Evolutionary conservation across 1,139 yeast genomes (phyloP).

Genomic region (Pichia cactophila): DNA sequence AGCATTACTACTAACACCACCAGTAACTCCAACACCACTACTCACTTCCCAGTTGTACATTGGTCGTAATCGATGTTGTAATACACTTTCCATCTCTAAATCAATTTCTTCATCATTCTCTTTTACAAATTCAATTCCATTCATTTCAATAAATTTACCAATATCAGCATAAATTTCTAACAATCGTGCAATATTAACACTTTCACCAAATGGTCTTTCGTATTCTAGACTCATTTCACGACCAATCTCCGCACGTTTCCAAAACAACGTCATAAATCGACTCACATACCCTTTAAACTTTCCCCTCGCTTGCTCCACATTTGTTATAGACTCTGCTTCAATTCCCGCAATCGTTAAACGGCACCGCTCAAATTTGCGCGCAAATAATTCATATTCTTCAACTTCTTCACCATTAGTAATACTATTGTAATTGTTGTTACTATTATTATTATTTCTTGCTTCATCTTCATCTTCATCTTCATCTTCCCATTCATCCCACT

Average conservation of each 20-base stretch:
- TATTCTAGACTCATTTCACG: slow-evolving; percentile 12
- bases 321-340: background rate
- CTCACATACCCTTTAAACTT: slow-evolving; percentile 21
- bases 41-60: background rate
- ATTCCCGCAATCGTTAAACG: slow-evolving; percentile 5
- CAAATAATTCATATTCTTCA: slow-evolving; percentile 5
- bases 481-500: slow-evolving; percentile 14
- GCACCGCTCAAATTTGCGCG: slow-evolving; percentile 11
- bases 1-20: no score
- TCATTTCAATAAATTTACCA: background rate
- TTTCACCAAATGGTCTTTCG: slow-evolving; percentile 18
- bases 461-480: background rate
- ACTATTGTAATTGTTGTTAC: no score
- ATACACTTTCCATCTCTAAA: background rate
- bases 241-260: slow-evolving; percentile 10
- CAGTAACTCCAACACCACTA: background rate
- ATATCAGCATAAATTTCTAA: slow-evolving; percentile 15
- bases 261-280: slow-evolving; percentile 14
- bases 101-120: background rate
- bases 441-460: no score
- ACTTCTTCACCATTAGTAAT: background rate
- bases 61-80: background rate
- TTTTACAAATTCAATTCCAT: background rate
- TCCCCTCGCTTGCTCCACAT: slow-evolving; percentile 13
- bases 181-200: slow-evolving; percentile 13